phyloP scores from a whole-genome alignment of 2,329 filamentous ascomycete genomes.

The Trichoderma sp. region DNA sequence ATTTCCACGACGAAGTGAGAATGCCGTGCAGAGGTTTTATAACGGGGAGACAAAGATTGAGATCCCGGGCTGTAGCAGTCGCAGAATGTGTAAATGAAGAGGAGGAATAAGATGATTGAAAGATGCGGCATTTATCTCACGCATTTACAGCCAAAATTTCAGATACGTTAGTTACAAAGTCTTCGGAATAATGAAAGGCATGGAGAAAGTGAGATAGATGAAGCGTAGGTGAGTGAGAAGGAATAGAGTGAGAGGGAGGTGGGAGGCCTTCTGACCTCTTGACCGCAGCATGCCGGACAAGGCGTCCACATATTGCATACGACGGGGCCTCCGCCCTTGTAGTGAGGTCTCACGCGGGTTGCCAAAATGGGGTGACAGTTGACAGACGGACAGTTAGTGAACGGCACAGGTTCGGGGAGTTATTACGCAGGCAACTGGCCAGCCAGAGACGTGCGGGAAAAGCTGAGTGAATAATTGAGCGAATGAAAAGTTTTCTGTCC shows the following conservation, averaged over 20 bases:
- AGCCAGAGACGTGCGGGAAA: neutral
- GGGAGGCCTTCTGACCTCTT: conserved; percentile 4
- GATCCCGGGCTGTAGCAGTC: no score
- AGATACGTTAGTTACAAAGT: neutral
- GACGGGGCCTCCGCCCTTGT: conserved; percentile 18
- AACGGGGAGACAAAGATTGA: no score
- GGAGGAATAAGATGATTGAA: no score
- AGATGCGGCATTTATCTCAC: no score
- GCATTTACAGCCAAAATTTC: neutral
- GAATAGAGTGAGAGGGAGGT: neutral
- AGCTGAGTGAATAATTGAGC: neutral
- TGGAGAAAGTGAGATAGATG: neutral
- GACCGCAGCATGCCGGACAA: conserved; percentile 17
- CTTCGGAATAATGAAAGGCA: neutral
- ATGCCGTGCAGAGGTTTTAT: no score
- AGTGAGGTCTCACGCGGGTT: conserved; percentile 2
- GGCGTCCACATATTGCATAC: conserved; percentile 26
- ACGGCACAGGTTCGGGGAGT: no score
- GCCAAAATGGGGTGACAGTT: no score
- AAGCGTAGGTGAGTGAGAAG: neutral
- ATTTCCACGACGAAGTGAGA: no score
- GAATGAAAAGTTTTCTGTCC: neutral
- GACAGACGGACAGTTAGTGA: no score
- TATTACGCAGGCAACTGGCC: no score
- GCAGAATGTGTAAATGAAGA: no score